Base-by-base conservation (phyloP, 208 protist species). In the Leishmania lainsoni region DNA sequence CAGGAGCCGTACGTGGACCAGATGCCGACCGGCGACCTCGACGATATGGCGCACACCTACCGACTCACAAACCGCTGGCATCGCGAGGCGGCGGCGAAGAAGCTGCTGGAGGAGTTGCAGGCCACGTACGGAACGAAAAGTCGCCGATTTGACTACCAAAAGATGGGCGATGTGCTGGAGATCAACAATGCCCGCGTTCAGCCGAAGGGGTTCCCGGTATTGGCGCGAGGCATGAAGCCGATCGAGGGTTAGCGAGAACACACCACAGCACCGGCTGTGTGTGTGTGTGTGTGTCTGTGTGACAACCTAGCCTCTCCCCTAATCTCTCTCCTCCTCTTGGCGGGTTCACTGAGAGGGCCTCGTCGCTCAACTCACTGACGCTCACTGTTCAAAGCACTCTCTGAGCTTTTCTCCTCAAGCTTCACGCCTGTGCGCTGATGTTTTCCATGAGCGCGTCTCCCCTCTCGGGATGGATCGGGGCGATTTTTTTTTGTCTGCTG, bases 111-210 rank as follows among this genome's bases (percentile, higher is more conserved):
- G 78, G 86, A 97, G 83, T 77, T 98, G 68, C 86, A 94, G 76
- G 81, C 81, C 26, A 95, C 86, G 14, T 97, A 98, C 80, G 92
- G 94, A 9, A 93, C 92, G 81, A 93, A 92, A 81, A 87, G 93
- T 35, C 88, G 93, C 49, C 84, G 90, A 39, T 98, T 98, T 78
- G 92, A 95, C 14, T 96, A 96, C 78, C 89, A 94, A 61, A 98
- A 98, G 85, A 97, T 98, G 93, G 95, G 95, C 32, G 95, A 98
- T 82, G 92, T 98, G 58, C 75, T 97, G 76, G 91, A 93, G 84
- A 98, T 98, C 87, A 98, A 98, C 83, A 96, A 98, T 69, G 92
- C 91, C 12, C 91, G 91, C 81, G 93, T 96, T 80, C 93, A 98
- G 86, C 92, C 93, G 17, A 96, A 95, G 78, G 95, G 95, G 29